Conservation (phyloP, 352 stramenopile genomes). For the Pythium apleroticum region DNA sequence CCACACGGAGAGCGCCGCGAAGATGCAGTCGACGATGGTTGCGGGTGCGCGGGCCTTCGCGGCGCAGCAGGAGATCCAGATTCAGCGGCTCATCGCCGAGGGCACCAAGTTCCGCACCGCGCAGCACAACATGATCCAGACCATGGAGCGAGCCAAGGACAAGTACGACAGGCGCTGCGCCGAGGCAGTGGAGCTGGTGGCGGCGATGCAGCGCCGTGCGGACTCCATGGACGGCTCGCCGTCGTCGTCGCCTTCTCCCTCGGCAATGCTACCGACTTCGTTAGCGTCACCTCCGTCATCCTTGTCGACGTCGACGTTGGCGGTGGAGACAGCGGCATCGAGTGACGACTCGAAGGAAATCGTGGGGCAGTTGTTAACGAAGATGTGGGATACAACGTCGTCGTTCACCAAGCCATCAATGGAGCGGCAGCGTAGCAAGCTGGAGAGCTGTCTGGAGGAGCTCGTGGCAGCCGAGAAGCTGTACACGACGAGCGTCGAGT, state of each 20-base stretch:
- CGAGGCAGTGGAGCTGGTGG: slow-evolving; percentile 59
- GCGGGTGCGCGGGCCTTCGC: slow-evolving; percentile 65
- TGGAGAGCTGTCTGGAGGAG: slow-evolving; percentile 65
- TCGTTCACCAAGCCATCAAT: slow-evolving; percentile 62
- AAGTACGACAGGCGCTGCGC: slow-evolving; percentile 78
- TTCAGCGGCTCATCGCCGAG: slow-evolving; percentile 75
- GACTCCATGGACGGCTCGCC: neutral
- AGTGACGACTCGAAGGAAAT: slow-evolving; percentile 68
- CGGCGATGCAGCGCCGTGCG: slow-evolving; percentile 16
- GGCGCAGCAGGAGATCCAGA: slow-evolving; percentile 69
- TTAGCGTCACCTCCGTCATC: neutral
- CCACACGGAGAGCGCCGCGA: slow-evolving; percentile 57
- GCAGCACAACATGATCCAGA: slow-evolving; percentile 57
- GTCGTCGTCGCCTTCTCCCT: slow-evolving; percentile 7
- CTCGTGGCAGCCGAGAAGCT: slow-evolving; percentile 65
- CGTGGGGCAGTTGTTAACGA: slow-evolving; percentile 69
- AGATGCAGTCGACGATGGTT: slow-evolving; percentile 61
- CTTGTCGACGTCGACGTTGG: neutral
- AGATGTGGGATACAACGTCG: slow-evolving; percentile 81
- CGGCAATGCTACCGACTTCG: slow-evolving; percentile 15
- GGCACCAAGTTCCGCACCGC: slow-evolving; percentile 67
- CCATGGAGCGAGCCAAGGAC: slow-evolving; percentile 69
- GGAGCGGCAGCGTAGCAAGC: slow-evolving; percentile 62
- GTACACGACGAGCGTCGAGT: slow-evolving; percentile 67
- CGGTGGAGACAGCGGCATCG: slow-evolving; percentile 22